Conservation (phyloP, 257 asterid species). For the Forsythia suspensa region DNA sequence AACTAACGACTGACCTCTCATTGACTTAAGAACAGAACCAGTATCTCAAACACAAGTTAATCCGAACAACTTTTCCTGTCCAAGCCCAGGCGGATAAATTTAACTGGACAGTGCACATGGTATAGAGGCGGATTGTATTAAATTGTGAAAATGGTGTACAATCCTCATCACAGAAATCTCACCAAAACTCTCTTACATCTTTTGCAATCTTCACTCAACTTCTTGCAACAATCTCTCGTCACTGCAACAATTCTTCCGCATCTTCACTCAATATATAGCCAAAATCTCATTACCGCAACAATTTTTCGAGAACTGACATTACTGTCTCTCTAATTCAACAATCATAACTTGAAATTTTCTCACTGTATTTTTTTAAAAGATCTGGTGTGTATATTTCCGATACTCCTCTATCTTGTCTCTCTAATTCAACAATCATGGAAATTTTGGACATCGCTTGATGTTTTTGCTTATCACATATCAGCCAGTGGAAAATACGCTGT, state of each 20-base stretch:
- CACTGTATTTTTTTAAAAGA: not conserved
- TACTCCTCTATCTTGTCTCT: too few species aligned
- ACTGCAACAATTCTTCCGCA: not conserved
- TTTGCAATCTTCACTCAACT: not conserved
- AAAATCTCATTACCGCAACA: not conserved
- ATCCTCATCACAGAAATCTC: not conserved
- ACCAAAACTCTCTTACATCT: not conserved
- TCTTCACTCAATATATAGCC: not conserved
- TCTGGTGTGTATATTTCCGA: too few species aligned
- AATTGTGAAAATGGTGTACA: not conserved
- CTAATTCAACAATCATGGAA: too few species aligned
- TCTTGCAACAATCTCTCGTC: not conserved
- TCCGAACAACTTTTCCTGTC: not conserved
- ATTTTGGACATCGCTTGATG: not conserved
- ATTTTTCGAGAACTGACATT: not conserved
- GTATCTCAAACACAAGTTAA: not conserved
- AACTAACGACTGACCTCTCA: not conserved
- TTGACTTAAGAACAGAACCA: not conserved
- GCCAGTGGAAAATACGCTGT: too few species aligned
- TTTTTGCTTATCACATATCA: too few species aligned
- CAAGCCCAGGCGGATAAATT: not conserved
- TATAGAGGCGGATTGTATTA: not conserved
- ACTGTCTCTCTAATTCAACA: not conserved
- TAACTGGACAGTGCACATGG: too few species aligned
- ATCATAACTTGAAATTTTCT: not conserved